phyloP scores from a whole-genome alignment of 495 filamentous ascomycete genomes.

The Aspergillus incahuasiensis region DNA sequence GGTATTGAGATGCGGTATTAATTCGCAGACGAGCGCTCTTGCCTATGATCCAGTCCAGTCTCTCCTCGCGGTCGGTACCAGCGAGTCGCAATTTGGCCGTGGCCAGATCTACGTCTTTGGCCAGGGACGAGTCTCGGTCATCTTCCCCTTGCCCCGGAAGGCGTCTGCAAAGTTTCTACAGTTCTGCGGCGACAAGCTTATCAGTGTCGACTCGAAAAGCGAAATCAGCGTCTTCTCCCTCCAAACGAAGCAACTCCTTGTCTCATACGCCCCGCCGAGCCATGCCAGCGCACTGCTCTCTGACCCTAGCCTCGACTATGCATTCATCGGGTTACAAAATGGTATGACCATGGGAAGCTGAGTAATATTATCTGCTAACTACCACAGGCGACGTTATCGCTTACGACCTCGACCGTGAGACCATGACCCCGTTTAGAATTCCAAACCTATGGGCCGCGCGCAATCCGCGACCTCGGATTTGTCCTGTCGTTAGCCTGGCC shows the following conservation, averaged over 20 bases:
- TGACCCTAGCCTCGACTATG: slow-evolving; percentile 89
- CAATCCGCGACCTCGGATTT: slow-evolving; percentile 51
- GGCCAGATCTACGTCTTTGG: slow-evolving; percentile 91
- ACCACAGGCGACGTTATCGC: slow-evolving; percentile 67
- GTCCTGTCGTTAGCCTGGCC: slow-evolving; percentile 67
- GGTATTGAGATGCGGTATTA: slow-evolving; percentile 80
- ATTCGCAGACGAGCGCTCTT: slow-evolving; percentile 75
- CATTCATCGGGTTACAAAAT: slow-evolving; percentile 68
- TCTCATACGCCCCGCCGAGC: slow-evolving; percentile 67
- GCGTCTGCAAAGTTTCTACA: slow-evolving; percentile 67
- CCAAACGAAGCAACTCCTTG: slow-evolving; percentile 52
- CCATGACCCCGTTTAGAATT: slow-evolving; percentile 68
- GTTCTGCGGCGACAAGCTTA: slow-evolving; percentile 72
- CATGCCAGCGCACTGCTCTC: slow-evolving; percentile 65
- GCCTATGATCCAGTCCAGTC: slow-evolving; percentile 93
- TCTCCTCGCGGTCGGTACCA: slow-evolving; percentile 87
- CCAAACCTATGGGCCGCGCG: slow-evolving; percentile 77
- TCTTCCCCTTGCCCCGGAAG: slow-evolving; percentile 58
- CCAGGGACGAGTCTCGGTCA: slow-evolving; percentile 69
- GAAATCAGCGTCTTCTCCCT: slow-evolving; percentile 79
- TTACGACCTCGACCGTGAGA: slow-evolving; percentile 83
- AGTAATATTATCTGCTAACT: slow-evolving; percentile 11
- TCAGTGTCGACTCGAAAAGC: slow-evolving; percentile 79
- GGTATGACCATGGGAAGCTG: slow-evolving; percentile 42
- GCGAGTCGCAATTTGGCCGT: slow-evolving; percentile 68